Evolutionary conservation across 306 rosid species (phyloP).

Genomic region (Begonia fuchsioides): DNA sequence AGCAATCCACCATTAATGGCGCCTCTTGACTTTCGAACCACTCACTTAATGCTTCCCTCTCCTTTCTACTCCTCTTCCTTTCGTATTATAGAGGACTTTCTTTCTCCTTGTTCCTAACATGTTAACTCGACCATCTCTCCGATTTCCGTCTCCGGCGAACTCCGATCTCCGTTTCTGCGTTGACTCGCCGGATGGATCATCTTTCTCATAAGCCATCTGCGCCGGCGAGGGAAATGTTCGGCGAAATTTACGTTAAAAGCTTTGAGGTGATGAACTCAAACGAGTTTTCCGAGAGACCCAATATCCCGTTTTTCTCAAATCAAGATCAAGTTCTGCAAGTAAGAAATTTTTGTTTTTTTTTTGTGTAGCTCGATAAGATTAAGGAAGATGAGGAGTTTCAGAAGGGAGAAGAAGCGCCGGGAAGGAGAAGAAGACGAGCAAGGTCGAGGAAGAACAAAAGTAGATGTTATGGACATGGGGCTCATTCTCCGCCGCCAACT

Average conservation of each 20-base stretch:
- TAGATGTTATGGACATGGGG: slow-evolving; percentile 2
- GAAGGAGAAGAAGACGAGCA: slow-evolving; percentile 6
- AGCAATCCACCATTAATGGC: too few species aligned
- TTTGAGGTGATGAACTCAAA: slow-evolving; percentile 7
- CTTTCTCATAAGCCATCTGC: slow-evolving; percentile 20
- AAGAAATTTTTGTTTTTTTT: too few species aligned
- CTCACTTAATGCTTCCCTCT: too few species aligned
- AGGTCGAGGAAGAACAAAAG: slow-evolving; percentile 9
- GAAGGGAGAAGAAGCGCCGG: slow-evolving; percentile 7
- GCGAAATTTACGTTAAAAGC: slow-evolving; percentile 1
- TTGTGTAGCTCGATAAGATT: slow-evolving; percentile 7
- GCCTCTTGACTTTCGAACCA: too few species aligned
- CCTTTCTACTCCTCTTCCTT: too few species aligned
- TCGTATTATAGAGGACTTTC: too few species aligned
- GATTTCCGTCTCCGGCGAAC: too few species aligned
- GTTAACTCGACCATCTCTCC: not conserved
- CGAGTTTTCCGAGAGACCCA: slow-evolving; percentile 13
- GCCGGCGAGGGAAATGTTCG: slow-evolving; percentile 22
- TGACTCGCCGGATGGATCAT: slow-evolving; percentile 42
- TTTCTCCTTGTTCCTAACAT: too few species aligned
- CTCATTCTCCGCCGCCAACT: not conserved
- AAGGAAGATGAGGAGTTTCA: slow-evolving; percentile 18
- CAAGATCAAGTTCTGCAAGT: slow-evolving; percentile 45
- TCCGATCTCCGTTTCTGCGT: slow-evolving; percentile 16
- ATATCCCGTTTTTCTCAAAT: slow-evolving; percentile 15